phyloP scores from a whole-genome alignment of 805 yeast genomes.

The Candida stauntonica region DNA sequence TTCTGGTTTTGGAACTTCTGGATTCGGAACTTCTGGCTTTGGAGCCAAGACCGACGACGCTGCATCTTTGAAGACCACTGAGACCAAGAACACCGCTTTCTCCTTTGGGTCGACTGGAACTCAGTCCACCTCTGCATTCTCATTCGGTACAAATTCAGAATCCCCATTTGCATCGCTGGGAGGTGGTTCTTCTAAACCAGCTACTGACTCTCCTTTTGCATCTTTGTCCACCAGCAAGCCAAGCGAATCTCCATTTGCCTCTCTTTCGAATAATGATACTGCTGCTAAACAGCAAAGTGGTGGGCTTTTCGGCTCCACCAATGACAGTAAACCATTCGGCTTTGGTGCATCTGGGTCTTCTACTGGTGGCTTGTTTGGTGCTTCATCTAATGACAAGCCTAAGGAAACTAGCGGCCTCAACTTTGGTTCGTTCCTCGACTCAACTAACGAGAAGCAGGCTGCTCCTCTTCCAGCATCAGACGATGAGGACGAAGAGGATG shows the following conservation, averaged over 20 bases:
- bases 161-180: constrained; percentile 2
- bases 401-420: no score
- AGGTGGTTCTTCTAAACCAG: not conserved
- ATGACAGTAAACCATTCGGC: not conserved
- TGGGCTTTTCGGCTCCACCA: constrained; percentile 4
- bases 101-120: constrained; percentile 13
- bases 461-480: constrained; percentile 1
- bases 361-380: not conserved
- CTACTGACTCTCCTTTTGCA: constrained; percentile 13
- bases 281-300: no score
- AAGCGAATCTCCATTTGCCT: not conserved
- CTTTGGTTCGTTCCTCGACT: constrained; percentile 9
- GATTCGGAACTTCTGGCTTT: constrained; percentile 22
- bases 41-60: constrained; percentile 1
- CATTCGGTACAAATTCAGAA: not conserved
- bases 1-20: constrained; percentile 18
- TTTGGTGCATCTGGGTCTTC: not conserved
- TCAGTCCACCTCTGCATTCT: not conserved
- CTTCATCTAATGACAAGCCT: no score
- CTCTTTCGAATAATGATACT: constrained; percentile 4
- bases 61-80: constrained; percentile 1
- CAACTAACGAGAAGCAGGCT: not conserved
- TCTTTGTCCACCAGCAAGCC: constrained; percentile 13
- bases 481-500: constrained; percentile 10
- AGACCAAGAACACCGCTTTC: constrained; percentile 1